Conservation (phyloP, 768 basidiomycete species). For the Lactarius tabidus region DNA sequence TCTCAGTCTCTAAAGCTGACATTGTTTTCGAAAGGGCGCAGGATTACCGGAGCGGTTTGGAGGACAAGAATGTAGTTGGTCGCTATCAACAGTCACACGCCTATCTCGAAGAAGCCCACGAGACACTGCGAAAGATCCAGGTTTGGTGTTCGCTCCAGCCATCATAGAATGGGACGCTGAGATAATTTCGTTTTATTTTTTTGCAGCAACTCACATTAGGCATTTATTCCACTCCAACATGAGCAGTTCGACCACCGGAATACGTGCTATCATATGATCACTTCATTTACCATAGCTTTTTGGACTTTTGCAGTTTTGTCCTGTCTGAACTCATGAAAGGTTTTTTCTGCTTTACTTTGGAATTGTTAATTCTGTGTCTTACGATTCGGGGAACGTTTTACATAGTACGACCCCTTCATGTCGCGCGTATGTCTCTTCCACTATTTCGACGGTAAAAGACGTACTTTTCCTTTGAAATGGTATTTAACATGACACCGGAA, state of each 20-base stretch:
- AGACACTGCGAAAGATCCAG: conserved; percentile 1
- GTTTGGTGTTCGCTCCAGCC: background rate
- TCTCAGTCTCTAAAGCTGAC: background rate
- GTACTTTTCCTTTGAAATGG: conserved; percentile 9
- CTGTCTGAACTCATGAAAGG: background rate
- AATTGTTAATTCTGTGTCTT: background rate
- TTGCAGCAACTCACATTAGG: conserved; percentile 3
- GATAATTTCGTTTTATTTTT: too few relatives aligned
- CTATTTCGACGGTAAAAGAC: background rate
- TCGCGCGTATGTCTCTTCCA: background rate
- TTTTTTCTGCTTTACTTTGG: background rate
- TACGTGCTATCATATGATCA: background rate
- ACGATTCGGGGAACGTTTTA: background rate
- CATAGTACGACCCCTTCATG: background rate
- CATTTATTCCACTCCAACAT: too few relatives aligned
- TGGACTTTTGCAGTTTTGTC: background rate
- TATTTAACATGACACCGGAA: conserved; percentile 1
- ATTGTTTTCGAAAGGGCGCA: background rate
- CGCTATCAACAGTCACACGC: background rate
- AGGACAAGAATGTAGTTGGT: background rate
- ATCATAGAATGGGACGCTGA: background rate
- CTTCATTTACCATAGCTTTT: background rate
- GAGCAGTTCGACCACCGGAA: too few relatives aligned
- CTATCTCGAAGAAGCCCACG: conserved; percentile 11
- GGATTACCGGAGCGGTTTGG: conserved; percentile 2